phyloP scores from a whole-genome alignment of 2,329 filamentous ascomycete species.

The Fusarium mundagurra region DNA sequence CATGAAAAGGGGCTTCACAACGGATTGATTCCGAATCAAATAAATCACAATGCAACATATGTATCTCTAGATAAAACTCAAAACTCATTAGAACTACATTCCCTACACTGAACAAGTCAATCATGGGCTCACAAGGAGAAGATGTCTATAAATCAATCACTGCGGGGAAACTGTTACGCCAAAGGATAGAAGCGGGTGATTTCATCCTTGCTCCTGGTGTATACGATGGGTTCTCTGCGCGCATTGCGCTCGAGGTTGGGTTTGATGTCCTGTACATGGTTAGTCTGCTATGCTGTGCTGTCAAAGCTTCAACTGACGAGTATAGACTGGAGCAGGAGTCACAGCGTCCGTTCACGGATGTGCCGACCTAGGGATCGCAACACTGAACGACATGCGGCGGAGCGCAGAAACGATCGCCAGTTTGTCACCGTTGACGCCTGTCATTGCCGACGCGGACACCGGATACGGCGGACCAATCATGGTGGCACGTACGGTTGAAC shows the following conservation, averaged over 20 bases:
- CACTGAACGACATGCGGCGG: slow-evolving; percentile 1
- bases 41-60: neutral
- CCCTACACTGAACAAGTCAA: neutral
- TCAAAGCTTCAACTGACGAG: neutral
- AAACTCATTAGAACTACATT: neutral
- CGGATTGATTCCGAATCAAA: neutral
- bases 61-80: neutral
- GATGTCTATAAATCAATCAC: neutral
- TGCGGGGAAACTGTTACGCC: neutral
- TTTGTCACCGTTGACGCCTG: neutral
- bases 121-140: neutral
- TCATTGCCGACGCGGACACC: neutral
- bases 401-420: slow-evolving; percentile 1
- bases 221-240: neutral
- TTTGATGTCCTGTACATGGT: slow-evolving; percentile 3
- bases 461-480: slow-evolving; percentile 1
- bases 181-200: neutral
- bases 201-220: neutral
- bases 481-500: slow-evolving; percentile 2
- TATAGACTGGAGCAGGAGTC: neutral
- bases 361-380: slow-evolving; percentile 1
- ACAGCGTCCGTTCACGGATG: neutral
- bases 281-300: neutral
- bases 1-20: neutral
- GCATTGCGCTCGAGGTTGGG: neutral